These are phyloP conservation scores for Wickerhamomyces sp. DNA, from an alignment of 1,139 yeast genomes.

Conservation along the genomic window DNA sequence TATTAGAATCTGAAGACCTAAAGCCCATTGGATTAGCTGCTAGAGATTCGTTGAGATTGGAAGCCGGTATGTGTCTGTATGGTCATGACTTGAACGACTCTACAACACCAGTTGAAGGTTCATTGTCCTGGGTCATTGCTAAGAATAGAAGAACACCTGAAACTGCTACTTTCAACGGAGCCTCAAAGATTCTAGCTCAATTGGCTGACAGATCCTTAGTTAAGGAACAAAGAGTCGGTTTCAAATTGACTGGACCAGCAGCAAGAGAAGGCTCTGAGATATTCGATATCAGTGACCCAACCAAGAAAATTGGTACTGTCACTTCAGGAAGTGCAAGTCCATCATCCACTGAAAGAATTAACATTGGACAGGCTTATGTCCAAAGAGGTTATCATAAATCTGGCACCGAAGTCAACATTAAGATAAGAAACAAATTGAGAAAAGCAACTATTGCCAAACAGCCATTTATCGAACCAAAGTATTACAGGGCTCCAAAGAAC, in stretches of 20 bases:
- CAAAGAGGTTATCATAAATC: constrained; percentile 68
- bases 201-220: constrained; percentile 58
- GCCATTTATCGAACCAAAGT: constrained; percentile 78
- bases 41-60: constrained; percentile 88
- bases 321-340: constrained; percentile 95
- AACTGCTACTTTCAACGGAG: constrained; percentile 66
- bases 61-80: constrained; percentile 97
- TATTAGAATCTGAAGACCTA: constrained; percentile 55
- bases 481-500: constrained; percentile 42
- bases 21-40: constrained; percentile 95
- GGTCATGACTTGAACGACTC: constrained; percentile 84
- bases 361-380: constrained; percentile 89
- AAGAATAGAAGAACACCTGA: constrained; percentile 58
- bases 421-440: constrained; percentile 79
- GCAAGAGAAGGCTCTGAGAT: constrained; percentile 83
- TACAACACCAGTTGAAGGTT: constrained; percentile 86
- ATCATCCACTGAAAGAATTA: constrained; percentile 59
- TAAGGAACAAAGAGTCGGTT: constrained; percentile 70
- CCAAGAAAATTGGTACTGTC: constrained; percentile 61
- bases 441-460: constrained; percentile 71
- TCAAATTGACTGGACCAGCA: constrained; percentile 78
- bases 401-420: constrained; percentile 71
- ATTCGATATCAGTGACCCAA: constrained; percentile 42
- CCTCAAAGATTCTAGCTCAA: constrained; percentile 63
- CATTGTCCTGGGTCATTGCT: constrained; percentile 85